A percentile compares a stretch with the other conserved stretches of the same genome.
These are phyloP conservation scores for Moesziomyces antarcticus DNA, from an alignment of 1,284 basidiomycete species.

Conservation along the genomic window DNA sequence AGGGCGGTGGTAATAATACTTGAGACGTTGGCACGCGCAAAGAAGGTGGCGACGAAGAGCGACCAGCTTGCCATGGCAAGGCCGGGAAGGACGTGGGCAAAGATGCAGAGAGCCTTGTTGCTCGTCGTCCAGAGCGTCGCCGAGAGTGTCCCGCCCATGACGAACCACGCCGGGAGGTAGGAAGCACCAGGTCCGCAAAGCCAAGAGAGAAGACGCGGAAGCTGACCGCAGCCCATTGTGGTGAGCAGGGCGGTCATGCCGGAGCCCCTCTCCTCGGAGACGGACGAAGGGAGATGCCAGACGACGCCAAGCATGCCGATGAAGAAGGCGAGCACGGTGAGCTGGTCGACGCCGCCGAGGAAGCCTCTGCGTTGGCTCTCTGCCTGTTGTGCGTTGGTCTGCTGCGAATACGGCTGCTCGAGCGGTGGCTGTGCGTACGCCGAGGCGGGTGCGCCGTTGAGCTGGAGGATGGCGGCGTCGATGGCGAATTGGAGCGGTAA, in stretches of 20 bases:
- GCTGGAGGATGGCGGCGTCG: slow-evolving; percentile 76
- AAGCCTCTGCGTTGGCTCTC: slow-evolving; percentile 73
- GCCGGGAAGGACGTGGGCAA: slow-evolving; percentile 77
- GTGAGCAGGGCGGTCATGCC: slow-evolving; percentile 45
- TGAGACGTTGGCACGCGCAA: slow-evolving; percentile 78
- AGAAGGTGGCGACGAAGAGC: slow-evolving; percentile 76
- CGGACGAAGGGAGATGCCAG: slow-evolving; percentile 69
- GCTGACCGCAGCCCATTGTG: slow-evolving; percentile 42
- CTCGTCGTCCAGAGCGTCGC: slow-evolving; percentile 75
- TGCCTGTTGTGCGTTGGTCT: slow-evolving; percentile 75
- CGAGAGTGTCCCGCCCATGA: slow-evolving; percentile 76
- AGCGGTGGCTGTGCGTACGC: slow-evolving; percentile 50
- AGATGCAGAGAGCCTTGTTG: slow-evolving; percentile 74
- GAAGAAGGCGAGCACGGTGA: slow-evolving; percentile 65
- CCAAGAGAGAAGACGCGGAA: slow-evolving; percentile 38
- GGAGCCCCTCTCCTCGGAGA: slow-evolving; percentile 65
- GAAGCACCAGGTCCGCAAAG: slow-evolving; percentile 58
- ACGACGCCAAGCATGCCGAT: slow-evolving; percentile 79
- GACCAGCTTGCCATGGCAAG: slow-evolving; percentile 77
- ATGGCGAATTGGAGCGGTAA: slow-evolving; percentile 82
- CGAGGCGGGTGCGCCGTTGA: slow-evolving; percentile 67
- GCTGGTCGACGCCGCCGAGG: slow-evolving; percentile 13
- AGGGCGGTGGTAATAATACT: slow-evolving; percentile 77
- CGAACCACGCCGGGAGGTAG: slow-evolving; percentile 77
- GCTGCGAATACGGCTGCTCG: slow-evolving; percentile 78